A percentile compares a stretch with the other conserved stretches of the same genome.
Evolutionary conservation across 2,329 filamentous ascomycete genomes (phyloP).

Genomic region (Kalmusia sp.): DNA sequence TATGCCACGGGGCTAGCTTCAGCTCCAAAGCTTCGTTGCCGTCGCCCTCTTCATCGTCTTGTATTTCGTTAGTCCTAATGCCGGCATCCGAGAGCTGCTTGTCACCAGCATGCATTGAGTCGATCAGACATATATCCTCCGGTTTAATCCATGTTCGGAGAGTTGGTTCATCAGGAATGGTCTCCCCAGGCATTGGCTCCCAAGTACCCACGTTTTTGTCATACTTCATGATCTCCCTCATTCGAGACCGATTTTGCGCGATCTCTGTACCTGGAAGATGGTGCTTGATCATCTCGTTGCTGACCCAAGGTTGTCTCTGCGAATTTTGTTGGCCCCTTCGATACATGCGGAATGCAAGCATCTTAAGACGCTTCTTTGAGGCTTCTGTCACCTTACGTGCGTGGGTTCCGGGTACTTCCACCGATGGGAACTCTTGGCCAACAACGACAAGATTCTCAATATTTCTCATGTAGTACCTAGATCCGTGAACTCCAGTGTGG

Average conservation of each 20-base stretch:
- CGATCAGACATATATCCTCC: conserved; percentile 91
- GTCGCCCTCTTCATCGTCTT: conserved; percentile 66
- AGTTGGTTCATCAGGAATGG: conserved; percentile 78
- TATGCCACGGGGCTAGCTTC: conserved; percentile 94
- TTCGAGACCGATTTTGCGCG: conserved; percentile 93
- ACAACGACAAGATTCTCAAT: conserved; percentile 92
- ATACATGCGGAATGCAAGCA: conserved; percentile 91
- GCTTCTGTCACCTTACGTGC: conserved; percentile 95
- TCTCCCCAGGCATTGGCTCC: conserved; percentile 72
- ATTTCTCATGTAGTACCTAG: conserved; percentile 82
- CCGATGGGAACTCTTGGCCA: conserved; percentile 89
- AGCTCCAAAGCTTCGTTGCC: conserved; percentile 81
- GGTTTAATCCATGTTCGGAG: conserved; percentile 91
- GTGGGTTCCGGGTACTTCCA: conserved; percentile 92
- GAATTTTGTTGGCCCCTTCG: conserved; percentile 74
- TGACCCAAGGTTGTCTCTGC: conserved; percentile 82
- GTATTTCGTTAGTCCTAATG: conserved; percentile 73
- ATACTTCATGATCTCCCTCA: conserved; percentile 95
- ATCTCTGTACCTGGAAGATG: conserved; percentile 94
- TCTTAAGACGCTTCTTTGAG: conserved; percentile 95
- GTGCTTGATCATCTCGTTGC: conserved; percentile 63
- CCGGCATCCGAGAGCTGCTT: conserved; percentile 92
- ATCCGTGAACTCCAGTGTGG: conserved; percentile 78
- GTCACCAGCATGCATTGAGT: conserved; percentile 95
- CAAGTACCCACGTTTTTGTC: conserved; percentile 88